Base-by-base conservation (phyloP, 495 filamentous ascomycete species). In the Hyaloscypha variabilis region DNA sequence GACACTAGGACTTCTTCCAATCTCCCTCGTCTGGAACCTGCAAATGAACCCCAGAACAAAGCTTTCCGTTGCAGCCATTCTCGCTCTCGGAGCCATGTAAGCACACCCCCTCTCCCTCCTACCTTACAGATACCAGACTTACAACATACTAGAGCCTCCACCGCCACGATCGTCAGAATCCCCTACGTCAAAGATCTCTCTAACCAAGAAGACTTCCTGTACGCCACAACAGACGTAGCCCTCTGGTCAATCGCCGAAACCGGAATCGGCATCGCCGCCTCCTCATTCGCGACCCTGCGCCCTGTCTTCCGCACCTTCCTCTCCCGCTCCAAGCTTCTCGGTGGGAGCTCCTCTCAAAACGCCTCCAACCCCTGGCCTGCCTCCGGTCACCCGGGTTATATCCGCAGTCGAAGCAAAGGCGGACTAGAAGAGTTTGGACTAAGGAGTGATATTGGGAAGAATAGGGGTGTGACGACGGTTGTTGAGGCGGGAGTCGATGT, bases 21-120 rank as follows among this genome's bases (percentile, higher is more conserved):
- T 79, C 11, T 73, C 77, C 56, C 73, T 82, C n/a, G 69, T 83
- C 10, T 79, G 79, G 78, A 67, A 77, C 59, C 67, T 81, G 31
- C 70, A 77, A 30, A 77, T 82, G 62, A 76, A 75, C 49, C 62
- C 62, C 23, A 53, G 73, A 23, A 77, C 72, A 0, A 81, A 78
- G 62, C 25, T 73, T 17, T 71, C 72, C 13, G 71, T 81, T 25
- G 74, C 69, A 14, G 42, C 64, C 14, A 75, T 81, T 54, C 70
- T 81, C 0, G 63, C 72, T 28, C 62, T 78, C 13, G 77, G 75
- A 13, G 73, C 70, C 31, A 68, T 77, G 72, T 74, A 64, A 61
- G 71, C 57, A 46, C 34, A 0, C 24, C 17, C 51, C 23, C 49
- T 71, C 24, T 69, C 66, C 21, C 67, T 60, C 42, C 52, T 64